These are phyloP conservation scores for Westerdykella aurantiaca DNA, from an alignment of 2,329 filamentous ascomycete species.

Conservation along the genomic window DNA sequence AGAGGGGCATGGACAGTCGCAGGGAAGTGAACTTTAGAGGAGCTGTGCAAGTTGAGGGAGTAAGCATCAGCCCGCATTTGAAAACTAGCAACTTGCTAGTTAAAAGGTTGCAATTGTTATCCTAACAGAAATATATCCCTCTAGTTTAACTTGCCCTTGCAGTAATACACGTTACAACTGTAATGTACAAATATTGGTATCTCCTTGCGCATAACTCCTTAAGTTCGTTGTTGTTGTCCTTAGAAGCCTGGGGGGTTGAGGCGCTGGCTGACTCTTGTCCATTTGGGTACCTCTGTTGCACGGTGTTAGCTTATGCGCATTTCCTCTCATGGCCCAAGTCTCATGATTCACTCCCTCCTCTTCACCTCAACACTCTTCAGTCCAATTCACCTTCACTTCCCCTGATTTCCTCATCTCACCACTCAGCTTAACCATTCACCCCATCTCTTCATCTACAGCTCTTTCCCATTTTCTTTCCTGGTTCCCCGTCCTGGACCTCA, in stretches of 20 bases:
- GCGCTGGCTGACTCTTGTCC: slow-evolving; percentile 91
- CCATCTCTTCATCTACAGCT: not conserved
- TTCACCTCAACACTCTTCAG: not conserved
- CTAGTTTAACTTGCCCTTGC: not conserved
- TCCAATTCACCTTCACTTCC: not conserved
- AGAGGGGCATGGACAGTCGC: not conserved
- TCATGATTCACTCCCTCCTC: slow-evolving; percentile 10
- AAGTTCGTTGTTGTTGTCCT: slow-evolving; percentile 9
- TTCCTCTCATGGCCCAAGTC: not conserved
- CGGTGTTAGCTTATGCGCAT: slow-evolving; percentile 54
- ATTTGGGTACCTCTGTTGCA: slow-evolving; percentile 56
- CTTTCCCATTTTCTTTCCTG: not conserved
- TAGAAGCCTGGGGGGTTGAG: slow-evolving; percentile 93
- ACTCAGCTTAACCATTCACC: not conserved
- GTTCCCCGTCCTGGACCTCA: no score
- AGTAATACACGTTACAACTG: not conserved
- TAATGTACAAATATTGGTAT: not conserved
- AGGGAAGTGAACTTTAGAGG: not conserved
- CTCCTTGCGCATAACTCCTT: not conserved
- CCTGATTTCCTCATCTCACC: not conserved
- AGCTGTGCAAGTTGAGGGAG: no score
- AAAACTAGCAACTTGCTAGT: no score
- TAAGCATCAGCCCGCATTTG: no score
- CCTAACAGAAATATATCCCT: not conserved
- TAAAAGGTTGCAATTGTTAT: no score